phyloP scores from a whole-genome alignment of 2,329 filamentous ascomycete species.

The Sporothrix humicola region DNA sequence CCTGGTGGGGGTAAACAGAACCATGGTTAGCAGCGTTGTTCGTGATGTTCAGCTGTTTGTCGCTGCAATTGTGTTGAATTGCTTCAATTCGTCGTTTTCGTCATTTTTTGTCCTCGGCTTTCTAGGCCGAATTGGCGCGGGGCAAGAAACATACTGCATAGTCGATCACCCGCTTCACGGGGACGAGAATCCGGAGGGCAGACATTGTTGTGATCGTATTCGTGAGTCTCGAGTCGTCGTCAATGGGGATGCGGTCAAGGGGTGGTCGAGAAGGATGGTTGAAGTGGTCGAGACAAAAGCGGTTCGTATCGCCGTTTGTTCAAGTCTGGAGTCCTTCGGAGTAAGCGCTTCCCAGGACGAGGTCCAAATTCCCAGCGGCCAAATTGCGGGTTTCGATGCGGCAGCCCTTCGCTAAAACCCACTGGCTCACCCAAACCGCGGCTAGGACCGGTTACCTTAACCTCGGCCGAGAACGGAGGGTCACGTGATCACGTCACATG shows the following conservation, averaged over 20 bases:
- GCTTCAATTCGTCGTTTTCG: neutral
- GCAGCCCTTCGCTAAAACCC: constrained; percentile 20
- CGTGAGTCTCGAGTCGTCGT: constrained; percentile 18
- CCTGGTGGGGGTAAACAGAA: constrained; percentile 49
- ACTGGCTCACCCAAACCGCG: constrained; percentile 32
- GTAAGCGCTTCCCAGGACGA: constrained; percentile 22
- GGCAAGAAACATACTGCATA: constrained; percentile 67
- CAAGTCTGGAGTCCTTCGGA: neutral
- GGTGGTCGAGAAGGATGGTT: neutral
- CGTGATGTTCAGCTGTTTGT: too few species aligned
- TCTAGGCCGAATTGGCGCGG: neutral
- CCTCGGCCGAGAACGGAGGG: constrained; percentile 38
- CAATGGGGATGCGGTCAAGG: neutral
- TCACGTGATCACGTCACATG: constrained; percentile 34
- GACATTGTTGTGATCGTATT: constrained; percentile 57
- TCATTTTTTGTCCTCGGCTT: neutral
- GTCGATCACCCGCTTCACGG: constrained; percentile 85
- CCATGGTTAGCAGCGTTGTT: neutral
- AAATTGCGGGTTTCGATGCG: constrained; percentile 22
- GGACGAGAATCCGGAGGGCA: constrained; percentile 75
- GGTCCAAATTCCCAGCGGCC: neutral
- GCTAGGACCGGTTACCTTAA: constrained; percentile 37
- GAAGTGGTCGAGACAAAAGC: neutral
- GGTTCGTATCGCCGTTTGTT: neutral
- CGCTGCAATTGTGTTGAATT: too few species aligned